Percentiles rank a stretch among this genome's conserved stretches.
phyloP scores from a whole-genome alignment of 2,329 filamentous ascomycete species.

The Acrocalymma vagum region DNA sequence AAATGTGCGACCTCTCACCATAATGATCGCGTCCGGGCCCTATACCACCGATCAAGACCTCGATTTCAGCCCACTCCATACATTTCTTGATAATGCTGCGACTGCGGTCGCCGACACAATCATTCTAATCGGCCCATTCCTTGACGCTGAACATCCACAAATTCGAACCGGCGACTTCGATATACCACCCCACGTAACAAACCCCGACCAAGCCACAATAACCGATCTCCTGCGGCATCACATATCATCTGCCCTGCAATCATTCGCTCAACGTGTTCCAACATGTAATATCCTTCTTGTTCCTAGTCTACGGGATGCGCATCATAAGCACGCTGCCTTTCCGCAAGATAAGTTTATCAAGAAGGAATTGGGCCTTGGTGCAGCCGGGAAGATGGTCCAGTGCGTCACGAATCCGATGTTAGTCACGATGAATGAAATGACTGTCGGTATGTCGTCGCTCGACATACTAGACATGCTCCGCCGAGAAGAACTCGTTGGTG shows the following conservation, averaged over 20 bases:
- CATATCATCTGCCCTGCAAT: conserved; percentile 76
- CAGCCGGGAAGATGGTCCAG: conserved; percentile 67
- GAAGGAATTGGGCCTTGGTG: conserved; percentile 76
- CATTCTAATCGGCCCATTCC: conserved; percentile 84
- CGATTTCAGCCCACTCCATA: conserved; percentile 85
- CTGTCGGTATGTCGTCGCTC: conserved; percentile 82
- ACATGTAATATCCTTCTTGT: conserved; percentile 82
- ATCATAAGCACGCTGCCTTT: conserved; percentile 87
- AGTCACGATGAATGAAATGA: conserved; percentile 84
- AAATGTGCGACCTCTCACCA: conserved; percentile 70
- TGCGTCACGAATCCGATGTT: conserved; percentile 92
- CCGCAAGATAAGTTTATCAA: conserved; percentile 77
- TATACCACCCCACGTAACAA: conserved; percentile 49
- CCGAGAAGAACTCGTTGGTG: conserved; percentile 73
- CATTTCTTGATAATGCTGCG: conserved; percentile 79
- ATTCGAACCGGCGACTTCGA: conserved; percentile 67
- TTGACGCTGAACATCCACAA: conserved; percentile 90
- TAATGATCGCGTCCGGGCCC: conserved; percentile 83
- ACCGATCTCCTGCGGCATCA: conserved; percentile 83
- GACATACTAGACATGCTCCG: conserved; percentile 85
- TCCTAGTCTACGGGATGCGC: conserved; percentile 82
- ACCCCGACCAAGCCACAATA: conserved; percentile 79
- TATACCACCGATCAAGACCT: conserved; percentile 94
- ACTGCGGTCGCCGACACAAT: conserved; percentile 79
- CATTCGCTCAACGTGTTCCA: conserved; percentile 75